phyloP scores from a whole-genome alignment of 2,329 filamentous ascomycete genomes.

The Berkeleyomyces basicola region DNA sequence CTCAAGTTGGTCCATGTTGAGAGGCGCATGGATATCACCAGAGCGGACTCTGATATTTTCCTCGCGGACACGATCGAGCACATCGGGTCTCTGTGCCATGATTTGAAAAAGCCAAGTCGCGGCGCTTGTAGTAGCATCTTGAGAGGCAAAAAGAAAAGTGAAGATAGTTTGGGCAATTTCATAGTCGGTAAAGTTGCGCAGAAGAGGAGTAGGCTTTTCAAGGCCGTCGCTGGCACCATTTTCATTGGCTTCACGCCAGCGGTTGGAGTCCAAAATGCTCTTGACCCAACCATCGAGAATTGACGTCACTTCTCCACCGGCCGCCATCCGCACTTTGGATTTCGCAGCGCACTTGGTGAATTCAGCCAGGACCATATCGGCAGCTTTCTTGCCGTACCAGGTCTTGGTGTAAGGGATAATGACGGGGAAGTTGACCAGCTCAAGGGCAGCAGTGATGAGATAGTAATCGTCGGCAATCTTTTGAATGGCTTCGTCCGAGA shows the following conservation, averaged over 20 bases:
- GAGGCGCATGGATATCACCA: slow-evolving; percentile 51
- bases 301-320: slow-evolving; percentile 71
- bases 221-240: slow-evolving; percentile 51
- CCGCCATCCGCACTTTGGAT: slow-evolving; percentile 79
- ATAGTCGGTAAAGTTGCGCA: slow-evolving; percentile 76
- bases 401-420: slow-evolving; percentile 90
- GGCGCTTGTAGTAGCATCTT: slow-evolving; percentile 90
- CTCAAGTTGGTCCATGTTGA: slow-evolving; percentile 77
- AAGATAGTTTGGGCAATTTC: slow-evolving; percentile 90
- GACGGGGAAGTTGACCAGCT: slow-evolving; percentile 96
- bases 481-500: slow-evolving; percentile 76
- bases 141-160: slow-evolving; percentile 92
- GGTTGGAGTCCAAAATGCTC: slow-evolving; percentile 70
- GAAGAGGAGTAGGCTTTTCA: slow-evolving; percentile 66
- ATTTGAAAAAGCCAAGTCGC: slow-evolving; percentile 92
- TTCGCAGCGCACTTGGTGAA: slow-evolving; percentile 87
- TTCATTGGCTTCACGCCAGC: slow-evolving; percentile 62
- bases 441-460: slow-evolving; percentile 83
- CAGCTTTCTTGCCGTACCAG: slow-evolving; percentile 92
- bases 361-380: slow-evolving; percentile 78
- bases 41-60: slow-evolving; percentile 69
- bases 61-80: slow-evolving; percentile 76
- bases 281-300: slow-evolving; percentile 94
- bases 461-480: slow-evolving; percentile 96
- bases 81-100: slow-evolving; percentile 82